These are phyloP conservation scores for Candolleomyces efflorescens DNA, from an alignment of 768 basidiomycete genomes.

Conservation along the genomic window DNA sequence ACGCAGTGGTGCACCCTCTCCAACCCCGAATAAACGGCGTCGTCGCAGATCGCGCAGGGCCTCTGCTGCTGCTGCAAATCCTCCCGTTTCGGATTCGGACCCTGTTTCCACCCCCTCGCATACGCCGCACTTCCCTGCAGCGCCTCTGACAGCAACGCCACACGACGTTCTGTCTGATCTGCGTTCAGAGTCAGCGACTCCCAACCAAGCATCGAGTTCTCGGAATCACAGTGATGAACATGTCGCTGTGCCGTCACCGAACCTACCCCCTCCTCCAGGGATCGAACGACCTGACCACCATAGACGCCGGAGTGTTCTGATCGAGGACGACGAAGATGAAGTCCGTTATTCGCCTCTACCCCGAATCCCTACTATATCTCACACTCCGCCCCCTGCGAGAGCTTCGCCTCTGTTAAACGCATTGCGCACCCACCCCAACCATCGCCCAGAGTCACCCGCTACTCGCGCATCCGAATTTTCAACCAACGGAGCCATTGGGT, in stretches of 20 bases:
- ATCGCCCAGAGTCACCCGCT: conserved; percentile 53
- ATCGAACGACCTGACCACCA: conserved; percentile 36
- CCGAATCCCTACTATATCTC: conserved; percentile 35
- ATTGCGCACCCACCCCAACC: conserved; percentile 35
- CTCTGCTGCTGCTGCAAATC: conserved; percentile 34
- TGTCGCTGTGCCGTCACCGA: conserved; percentile 15
- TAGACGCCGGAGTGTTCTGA: conserved; percentile 57
- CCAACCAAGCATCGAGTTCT: conserved; percentile 34
- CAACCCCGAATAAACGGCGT: conserved; percentile 46
- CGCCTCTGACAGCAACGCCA: conserved; percentile 42
- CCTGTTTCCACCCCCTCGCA: conserved; percentile 48
- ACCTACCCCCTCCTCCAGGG: conserved; percentile 12
- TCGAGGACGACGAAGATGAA: conserved; percentile 68
- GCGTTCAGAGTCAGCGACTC: conserved; percentile 40
- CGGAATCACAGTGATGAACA: conserved; percentile 27
- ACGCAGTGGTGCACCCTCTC: conserved; percentile 34
- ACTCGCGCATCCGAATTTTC: conserved; percentile 38
- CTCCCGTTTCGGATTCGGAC: conserved; percentile 51
- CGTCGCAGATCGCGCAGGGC: conserved; percentile 53
- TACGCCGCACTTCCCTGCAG: conserved; percentile 54
- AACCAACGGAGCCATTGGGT: conserved; percentile 25
- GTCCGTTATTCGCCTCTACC: conserved; percentile 29
- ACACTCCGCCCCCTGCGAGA: conserved; percentile 41
- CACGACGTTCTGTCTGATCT: conserved; percentile 33
- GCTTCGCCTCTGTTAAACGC: conserved; percentile 25